Conservation (phyloP, 2,329 filamentous ascomycete genomes). For the Sporothrix sp. region DNA sequence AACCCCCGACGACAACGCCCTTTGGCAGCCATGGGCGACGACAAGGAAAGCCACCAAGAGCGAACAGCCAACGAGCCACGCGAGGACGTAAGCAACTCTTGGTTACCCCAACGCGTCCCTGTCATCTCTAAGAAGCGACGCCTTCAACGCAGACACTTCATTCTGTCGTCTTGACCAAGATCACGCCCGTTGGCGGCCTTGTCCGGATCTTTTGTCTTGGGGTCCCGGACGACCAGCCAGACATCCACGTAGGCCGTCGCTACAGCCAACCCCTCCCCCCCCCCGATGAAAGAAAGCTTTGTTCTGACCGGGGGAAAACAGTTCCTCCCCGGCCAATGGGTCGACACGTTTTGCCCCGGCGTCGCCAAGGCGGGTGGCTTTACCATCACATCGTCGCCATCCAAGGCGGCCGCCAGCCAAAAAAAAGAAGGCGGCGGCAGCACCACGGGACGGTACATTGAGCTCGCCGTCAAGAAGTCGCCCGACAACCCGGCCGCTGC, state of each 20-base stretch:
- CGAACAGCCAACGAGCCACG: constrained; percentile 67
- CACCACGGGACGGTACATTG: constrained; percentile 43
- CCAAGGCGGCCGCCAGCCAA: too few species aligned
- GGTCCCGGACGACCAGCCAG: constrained; percentile 37
- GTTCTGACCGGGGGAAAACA: too few species aligned
- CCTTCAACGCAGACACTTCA: constrained; percentile 52
- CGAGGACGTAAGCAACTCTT: constrained; percentile 38
- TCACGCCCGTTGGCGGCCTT: constrained; percentile 55
- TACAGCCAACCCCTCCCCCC: constrained; percentile 21
- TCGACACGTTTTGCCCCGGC: constrained; percentile 68
- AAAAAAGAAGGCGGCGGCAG: too few species aligned
- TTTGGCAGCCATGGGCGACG: neutral
- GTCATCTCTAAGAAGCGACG: too few species aligned
- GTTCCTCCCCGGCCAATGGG: constrained; percentile 80
- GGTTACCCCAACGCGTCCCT: neutral
- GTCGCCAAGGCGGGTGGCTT: constrained; percentile 69
- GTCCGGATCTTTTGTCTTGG: constrained; percentile 60
- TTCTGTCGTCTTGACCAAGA: constrained; percentile 47
- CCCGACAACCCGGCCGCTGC: constrained; percentile 61
- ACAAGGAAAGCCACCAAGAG: constrained; percentile 48
- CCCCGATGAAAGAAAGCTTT: neutral
- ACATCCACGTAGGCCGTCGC: constrained; percentile 35
- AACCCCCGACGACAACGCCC: too few species aligned
- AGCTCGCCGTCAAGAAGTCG: constrained; percentile 68
- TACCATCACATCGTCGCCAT: constrained; percentile 72